Evolutionary conservation across 768 basidiomycete genomes (phyloP), one percentile per base, ranked within the genome.

Genomic region (Trametes elegans): DNA sequence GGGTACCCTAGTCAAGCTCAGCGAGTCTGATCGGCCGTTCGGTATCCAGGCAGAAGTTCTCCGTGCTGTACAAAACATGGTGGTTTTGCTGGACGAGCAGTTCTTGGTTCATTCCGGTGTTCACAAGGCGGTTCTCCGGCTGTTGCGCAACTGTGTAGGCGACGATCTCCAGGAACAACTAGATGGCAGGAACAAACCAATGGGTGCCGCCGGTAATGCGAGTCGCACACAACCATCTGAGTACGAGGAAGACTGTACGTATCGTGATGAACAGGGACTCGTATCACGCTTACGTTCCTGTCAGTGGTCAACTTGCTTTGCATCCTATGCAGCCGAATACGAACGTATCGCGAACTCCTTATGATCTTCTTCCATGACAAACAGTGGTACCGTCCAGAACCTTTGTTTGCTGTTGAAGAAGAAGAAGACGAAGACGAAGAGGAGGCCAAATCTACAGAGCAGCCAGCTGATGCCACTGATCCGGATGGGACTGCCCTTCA

Each of bases 291-390:
- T 69, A 21, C 47, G 6, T 19, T 18, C 13, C 7, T 10, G 29
- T 1, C 64, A 97, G 86, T 98, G 70, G 93, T 97, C 58, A 90
- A 94, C 67, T 75, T 97, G 26, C 80, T 98, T 49, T 96, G 93
- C 72, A 90, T 90, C 57, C 71, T 98, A 29, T 96, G 94, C 77
- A 93, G 90, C 64, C 83, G 93, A 40, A 97, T 98, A 66, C 81
- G 91, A 52, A 89, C 90, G 27, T 85, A 88, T 66, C 84, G 91
- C 34, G 91, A 94, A 63, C 76, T 98, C 2, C 82, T 98, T 34
- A 90, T 97, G 81, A 96, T 98, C 59, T 98, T 98, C 76, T 96
- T 98, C 68, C 93, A 95, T 64, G 93, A 96, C 68, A 94, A 90
- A 65, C 85, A 90, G 62, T 91, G 90, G 85, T 87, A 85, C 66